These are phyloP conservation scores for Heracleum sosnowskyi DNA, from an alignment of 129 eudicot genomes.

Conservation along the genomic window DNA sequence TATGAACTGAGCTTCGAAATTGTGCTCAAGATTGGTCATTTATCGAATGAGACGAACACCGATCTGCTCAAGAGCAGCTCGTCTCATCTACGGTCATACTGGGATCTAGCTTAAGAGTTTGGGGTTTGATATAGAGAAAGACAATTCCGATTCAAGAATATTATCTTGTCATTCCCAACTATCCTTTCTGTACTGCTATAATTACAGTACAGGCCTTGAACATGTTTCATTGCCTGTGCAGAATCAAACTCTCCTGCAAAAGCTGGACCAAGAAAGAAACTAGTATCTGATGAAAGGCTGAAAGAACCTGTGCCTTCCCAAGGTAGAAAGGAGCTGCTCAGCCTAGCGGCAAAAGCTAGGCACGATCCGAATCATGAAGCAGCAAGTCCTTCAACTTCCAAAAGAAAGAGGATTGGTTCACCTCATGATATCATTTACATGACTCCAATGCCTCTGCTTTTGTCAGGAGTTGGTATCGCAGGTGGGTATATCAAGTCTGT, in stretches of 20 bases:
- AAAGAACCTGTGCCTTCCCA: slow-evolving; percentile 72
- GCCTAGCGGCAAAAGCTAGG: slow-evolving; percentile 67
- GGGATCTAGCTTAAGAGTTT: too few relatives aligned
- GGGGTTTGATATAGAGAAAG: too few relatives aligned
- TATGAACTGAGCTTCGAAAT: too few relatives aligned
- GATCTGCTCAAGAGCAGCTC: too few relatives aligned
- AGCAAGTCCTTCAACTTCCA: slow-evolving; percentile 34
- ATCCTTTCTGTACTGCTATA: too few relatives aligned
- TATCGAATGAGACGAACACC: too few relatives aligned
- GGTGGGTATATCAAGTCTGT: slow-evolving; percentile 37
- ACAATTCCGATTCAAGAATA: too few relatives aligned
- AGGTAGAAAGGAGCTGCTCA: slow-evolving; percentile 71
- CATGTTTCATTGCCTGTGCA: slow-evolving; percentile 22
- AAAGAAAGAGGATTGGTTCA: slow-evolving; percentile 80
- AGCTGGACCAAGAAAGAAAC: slow-evolving; percentile 50
- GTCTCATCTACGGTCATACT: too few relatives aligned
- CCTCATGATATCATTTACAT: slow-evolving; percentile 45
- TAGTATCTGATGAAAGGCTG: slow-evolving; percentile 62
- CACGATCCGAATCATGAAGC: slow-evolving; percentile 40
- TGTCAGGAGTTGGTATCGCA: slow-evolving; percentile 44
- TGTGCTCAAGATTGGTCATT: too few relatives aligned
- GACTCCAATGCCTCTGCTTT: slow-evolving; percentile 87
- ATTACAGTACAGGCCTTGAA: slow-evolving; percentile 16
- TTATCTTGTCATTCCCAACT: too few relatives aligned
- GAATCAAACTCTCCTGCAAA: slow-evolving; percentile 42